Evolutionary conservation across 2,329 filamentous ascomycete genomes (phyloP), one percentile per base, ranked within the genome.

Genomic region (Neonectria sp.): DNA sequence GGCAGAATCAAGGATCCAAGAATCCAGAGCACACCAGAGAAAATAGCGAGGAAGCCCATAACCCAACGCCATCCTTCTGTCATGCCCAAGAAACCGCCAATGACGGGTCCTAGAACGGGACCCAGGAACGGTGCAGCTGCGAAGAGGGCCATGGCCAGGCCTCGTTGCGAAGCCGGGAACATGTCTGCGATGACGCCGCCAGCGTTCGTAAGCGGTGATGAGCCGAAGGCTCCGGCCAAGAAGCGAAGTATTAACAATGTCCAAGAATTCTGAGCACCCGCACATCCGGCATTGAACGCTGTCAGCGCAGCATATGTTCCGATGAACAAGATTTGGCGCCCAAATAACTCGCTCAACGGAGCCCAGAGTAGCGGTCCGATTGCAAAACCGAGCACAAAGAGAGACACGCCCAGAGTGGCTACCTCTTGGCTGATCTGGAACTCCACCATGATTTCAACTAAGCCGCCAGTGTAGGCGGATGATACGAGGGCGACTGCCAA

Each of bases 401-500:
- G 78, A 3, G 87, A 88, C 11, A 90, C 80, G 13, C 88, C 88
- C 9, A 96, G 78, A 4, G 93, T 95, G 24, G 91, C 92, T 15
- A 95, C 86, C 45, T 92, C 82, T 57, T 87, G 86, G 0, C 91
- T 91, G 69, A 86, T 86, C 68, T 87, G 80, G 73, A 97, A 95
- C 67, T 95, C 91, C 15, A 83, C 81, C 63, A 89, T 88, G 78
- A 96, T 87, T 79, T 95, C 46, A 13, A 6, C 61, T 13, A 88
- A 76, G 46, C 87, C 87, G 13, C 88, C 87, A 4, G 85, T 86
- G 76, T 87, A 91, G 12, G 90, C 90, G 2, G 87, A 89, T 9
- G 89, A 91, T 45, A 88, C 88, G 71, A 93, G 89, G 8, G 91
- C 84, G 25, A 93, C 89, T 24, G 84, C 90, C 52, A 93, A 82